Conservation (phyloP, 1,284 basidiomycete genomes). For the Trichosporon asahii region DNA sequence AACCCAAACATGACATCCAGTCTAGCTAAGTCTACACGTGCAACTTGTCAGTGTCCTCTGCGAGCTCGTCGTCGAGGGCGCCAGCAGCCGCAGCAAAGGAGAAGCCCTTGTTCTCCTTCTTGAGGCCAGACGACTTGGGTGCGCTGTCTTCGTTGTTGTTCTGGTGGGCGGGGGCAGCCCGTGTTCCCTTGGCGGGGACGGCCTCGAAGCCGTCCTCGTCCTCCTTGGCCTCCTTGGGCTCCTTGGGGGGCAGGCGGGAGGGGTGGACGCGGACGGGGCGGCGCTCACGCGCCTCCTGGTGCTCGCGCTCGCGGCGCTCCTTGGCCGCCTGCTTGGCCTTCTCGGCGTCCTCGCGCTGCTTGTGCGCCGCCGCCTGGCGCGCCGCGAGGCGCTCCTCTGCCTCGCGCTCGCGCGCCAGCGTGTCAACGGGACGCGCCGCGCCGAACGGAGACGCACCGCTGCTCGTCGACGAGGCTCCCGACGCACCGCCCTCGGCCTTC, state of each 20-base stretch:
- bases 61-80: constrained; percentile 30
- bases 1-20: constrained; percentile 9
- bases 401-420: constrained; percentile 67
- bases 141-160: background rate
- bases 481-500: constrained; percentile 54
- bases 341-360: constrained; percentile 42
- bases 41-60: constrained; percentile 23
- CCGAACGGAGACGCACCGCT: constrained; percentile 73
- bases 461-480: constrained; percentile 51
- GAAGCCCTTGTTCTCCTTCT: constrained; percentile 35
- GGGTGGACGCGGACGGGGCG: constrained; percentile 29
- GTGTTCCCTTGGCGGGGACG: constrained; percentile 5
- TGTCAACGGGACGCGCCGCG: constrained; percentile 84
- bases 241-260: constrained; percentile 24
- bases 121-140: constrained; percentile 12
- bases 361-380: constrained; percentile 27
- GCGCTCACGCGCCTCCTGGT: constrained; percentile 22
- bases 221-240: constrained; percentile 8
- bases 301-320: constrained; percentile 17
- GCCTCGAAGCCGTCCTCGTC: constrained; percentile 43
- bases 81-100: constrained; percentile 46
- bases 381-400: constrained; percentile 32
- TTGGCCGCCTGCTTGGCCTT: constrained; percentile 28
- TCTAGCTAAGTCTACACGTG: constrained; percentile 6
- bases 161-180: background rate